These are phyloP conservation scores for Monilinia aucupariae DNA, from an alignment of 2,329 filamentous ascomycete genomes.

Conservation along the genomic window DNA sequence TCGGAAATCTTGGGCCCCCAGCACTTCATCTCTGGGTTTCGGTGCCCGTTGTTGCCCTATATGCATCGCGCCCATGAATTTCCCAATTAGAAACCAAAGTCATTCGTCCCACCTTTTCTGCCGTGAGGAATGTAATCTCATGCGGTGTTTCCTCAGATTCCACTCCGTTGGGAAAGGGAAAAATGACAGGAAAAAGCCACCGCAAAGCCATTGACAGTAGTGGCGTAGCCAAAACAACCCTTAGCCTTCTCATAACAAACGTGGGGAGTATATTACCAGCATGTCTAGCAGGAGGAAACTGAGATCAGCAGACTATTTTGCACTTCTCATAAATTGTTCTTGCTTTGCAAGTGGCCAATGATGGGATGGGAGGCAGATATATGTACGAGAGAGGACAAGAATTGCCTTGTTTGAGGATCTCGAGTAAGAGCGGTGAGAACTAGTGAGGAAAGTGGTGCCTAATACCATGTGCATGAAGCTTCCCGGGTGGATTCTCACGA, in stretches of 20 bases:
- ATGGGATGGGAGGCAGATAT: not conserved
- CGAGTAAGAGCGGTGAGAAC: conserved; percentile 10
- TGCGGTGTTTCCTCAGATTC: not conserved
- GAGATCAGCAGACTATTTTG: conserved; percentile 7
- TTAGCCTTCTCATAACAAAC: not conserved
- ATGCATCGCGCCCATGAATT: not conserved
- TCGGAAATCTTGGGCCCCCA: not conserved
- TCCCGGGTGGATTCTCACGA: conserved; percentile 8
- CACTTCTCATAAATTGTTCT: conserved; percentile 4
- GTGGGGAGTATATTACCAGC: conserved; percentile 2
- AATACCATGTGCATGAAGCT: conserved; percentile 4
- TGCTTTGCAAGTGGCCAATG: conserved; percentile 3
- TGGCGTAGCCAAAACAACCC: not conserved
- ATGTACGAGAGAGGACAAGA: conserved; percentile 2
- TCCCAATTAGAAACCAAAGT: not conserved
- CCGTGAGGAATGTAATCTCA: not conserved
- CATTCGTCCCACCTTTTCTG: not conserved
- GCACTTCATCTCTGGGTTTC: not conserved
- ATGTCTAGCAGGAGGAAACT: not conserved
- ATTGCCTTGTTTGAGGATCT: not conserved
- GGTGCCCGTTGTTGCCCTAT: not conserved
- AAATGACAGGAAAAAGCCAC: not conserved
- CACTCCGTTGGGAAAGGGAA: not conserved
- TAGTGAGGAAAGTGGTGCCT: not conserved
- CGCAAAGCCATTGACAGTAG: not conserved